A percentile compares a stretch with the other conserved stretches of the same genome.
These are phyloP conservation scores for Ploettnerulaceae sp. DNA, from an alignment of 2,329 filamentous ascomycete species.

Conservation along the genomic window DNA sequence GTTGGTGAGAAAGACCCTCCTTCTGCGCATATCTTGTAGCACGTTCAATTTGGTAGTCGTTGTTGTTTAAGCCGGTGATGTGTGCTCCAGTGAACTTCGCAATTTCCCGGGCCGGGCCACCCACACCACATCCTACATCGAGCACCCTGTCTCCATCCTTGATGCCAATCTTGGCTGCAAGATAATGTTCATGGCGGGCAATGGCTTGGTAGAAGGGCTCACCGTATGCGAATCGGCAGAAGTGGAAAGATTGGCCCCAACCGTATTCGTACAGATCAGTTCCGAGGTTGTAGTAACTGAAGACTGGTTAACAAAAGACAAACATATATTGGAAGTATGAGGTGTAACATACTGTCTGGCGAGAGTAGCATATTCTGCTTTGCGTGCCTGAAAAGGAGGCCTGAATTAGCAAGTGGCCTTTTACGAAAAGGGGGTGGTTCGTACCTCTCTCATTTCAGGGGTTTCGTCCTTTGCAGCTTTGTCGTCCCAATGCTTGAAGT, in stretches of 20 bases:
- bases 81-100: constrained; percentile 92
- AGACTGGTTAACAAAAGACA: constrained; percentile 18
- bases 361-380: constrained; percentile 85
- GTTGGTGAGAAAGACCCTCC: constrained; percentile 74
- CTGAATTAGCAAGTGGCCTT: constrained; percentile 6
- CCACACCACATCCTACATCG: constrained; percentile 95
- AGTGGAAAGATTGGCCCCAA: constrained; percentile 96
- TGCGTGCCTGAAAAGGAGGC: constrained; percentile 56
- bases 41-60: constrained; percentile 97
- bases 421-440: constrained; percentile 26
- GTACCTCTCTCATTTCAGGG: constrained; percentile 70
- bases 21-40: constrained; percentile 82
- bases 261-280: constrained; percentile 97
- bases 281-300: constrained; percentile 89
- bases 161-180: constrained; percentile 84
- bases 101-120: constrained; percentile 91
- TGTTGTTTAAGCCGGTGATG: constrained; percentile 94
- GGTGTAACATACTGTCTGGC: constrained; percentile 76
- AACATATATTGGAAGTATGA: background rate
- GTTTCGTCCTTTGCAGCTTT: constrained; percentile 78
- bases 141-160: constrained; percentile 85
- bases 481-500: constrained; percentile 97
- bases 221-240: constrained; percentile 86
- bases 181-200: constrained; percentile 95
- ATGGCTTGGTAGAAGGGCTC: constrained; percentile 90